Percentiles rank a stretch among this genome's conserved stretches.
phyloP scores from a whole-genome alignment of 1,139 yeast species.

The Tardiomyces depauwii region DNA sequence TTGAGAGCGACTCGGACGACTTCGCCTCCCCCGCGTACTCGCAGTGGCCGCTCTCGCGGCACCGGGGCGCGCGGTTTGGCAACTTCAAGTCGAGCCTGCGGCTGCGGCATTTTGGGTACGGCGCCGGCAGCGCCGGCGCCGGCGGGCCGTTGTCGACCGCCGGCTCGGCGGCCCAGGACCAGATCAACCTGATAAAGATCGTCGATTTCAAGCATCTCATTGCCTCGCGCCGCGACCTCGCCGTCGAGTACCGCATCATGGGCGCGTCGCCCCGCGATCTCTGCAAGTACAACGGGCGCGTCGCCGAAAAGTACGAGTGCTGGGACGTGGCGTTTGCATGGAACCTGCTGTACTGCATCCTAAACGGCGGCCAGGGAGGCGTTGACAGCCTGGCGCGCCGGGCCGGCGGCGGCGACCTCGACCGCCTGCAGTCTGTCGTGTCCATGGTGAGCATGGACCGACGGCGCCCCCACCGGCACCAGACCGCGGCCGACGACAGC shows the following conservation, averaged over 20 bases:
- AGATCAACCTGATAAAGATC: constrained; percentile 43
- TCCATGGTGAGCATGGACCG: too few relatives aligned
- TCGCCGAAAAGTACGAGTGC: constrained; percentile 56
- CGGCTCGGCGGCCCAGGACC: neutral
- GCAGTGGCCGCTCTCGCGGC: neutral
- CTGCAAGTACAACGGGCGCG: constrained; percentile 59
- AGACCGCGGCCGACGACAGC: too few relatives aligned
- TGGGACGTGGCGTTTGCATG: constrained; percentile 65
- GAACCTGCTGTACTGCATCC: constrained; percentile 34
- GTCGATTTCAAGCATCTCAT: constrained; percentile 59
- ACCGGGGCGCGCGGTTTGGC: neutral
- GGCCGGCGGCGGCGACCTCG: too few relatives aligned
- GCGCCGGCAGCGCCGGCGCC: neutral
- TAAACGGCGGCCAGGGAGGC: neutral
- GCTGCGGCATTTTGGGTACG: neutral
- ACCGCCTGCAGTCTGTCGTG: too few relatives aligned
- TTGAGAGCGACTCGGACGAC: constrained; percentile 17
- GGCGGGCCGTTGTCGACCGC: neutral
- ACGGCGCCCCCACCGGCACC: too few relatives aligned
- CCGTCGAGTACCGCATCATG: constrained; percentile 58
- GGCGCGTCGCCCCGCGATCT: constrained; percentile 57
- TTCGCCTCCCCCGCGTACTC: constrained; percentile 3
- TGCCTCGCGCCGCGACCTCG: constrained; percentile 70
- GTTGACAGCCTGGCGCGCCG: too few relatives aligned
- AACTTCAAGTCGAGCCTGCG: neutral